Percentiles rank a stretch among this genome's conserved stretches.
phyloP scores from a whole-genome alignment of 2,329 filamentous ascomycete genomes.

The Apiospora phragmitis region DNA sequence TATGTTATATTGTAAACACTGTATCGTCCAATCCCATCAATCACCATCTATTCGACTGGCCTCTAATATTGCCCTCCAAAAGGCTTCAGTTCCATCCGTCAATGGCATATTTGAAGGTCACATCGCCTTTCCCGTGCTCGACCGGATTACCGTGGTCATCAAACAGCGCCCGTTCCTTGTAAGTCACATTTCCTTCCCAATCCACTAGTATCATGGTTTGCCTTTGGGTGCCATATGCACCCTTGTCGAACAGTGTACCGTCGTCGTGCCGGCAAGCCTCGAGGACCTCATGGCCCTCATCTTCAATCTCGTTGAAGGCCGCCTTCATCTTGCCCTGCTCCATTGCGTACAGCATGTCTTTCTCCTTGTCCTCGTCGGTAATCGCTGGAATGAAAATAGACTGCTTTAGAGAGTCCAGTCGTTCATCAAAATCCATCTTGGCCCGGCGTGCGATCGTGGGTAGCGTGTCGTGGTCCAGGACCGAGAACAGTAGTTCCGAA shows the following conservation, averaged over 20 bases:
- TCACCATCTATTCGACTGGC: not conserved
- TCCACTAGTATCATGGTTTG: conserved; percentile 64
- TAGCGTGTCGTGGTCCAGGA: conserved; percentile 60
- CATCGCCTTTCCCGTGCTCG: conserved; percentile 54
- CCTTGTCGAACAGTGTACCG: conserved; percentile 50
- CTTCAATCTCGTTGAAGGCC: conserved; percentile 38
- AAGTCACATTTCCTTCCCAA: conserved; percentile 62
- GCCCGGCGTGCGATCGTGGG: conserved; percentile 35
- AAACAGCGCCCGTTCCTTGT: conserved; percentile 60
- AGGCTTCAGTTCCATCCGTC: conserved; percentile 12
- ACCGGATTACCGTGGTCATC: conserved; percentile 58
- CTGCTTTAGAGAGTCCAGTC: conserved; percentile 53
- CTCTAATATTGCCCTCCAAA: not conserved
- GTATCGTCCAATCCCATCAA: not conserved
- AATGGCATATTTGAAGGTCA: conserved; percentile 56
- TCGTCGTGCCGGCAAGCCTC: conserved; percentile 40
- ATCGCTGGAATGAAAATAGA: conserved; percentile 64
- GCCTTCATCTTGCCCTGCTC: conserved; percentile 38
- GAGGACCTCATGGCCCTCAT: conserved; percentile 35
- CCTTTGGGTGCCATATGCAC: conserved; percentile 65
- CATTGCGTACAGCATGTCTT: conserved; percentile 45
- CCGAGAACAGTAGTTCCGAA: conserved; percentile 49
- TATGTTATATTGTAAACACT: not conserved
- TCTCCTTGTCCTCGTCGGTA: conserved; percentile 46
- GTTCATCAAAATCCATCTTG: conserved; percentile 51